Evolutionary conservation across 495 filamentous ascomycete genomes (phyloP), one percentile per base, ranked within the genome.

Genomic region (Penicillium robsamsonii): DNA sequence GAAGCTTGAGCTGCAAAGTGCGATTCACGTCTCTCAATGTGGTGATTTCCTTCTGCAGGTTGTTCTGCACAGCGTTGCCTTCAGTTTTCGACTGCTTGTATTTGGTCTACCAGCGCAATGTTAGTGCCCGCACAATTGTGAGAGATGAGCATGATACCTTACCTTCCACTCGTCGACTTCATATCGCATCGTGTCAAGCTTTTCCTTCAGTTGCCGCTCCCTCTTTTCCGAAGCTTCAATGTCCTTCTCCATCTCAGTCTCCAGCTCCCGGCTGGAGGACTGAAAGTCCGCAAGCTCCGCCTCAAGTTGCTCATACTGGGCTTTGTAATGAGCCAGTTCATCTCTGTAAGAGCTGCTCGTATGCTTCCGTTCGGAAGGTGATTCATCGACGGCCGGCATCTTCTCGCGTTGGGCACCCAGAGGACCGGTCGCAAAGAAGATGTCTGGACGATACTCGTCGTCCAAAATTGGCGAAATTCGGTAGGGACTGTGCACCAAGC

Each of bases 141-240:
- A 27, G 44, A 47, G 44, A 38, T 46, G 9, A 11, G 27, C 35
- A 20, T 3, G 5, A 25, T 30, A 24, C 10, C 84, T 66, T 78
- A 96, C 92, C 84, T 98, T 97, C 94, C 94, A 98, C 73, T 98
- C 94, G 18, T 96, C 92, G 0, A 93, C 92, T 67, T 97, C 91
- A 65, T 90, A 97, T 53, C 81, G 83, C 63, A 96, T 69, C 25
- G 74, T 79, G 65, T 97, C 94, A 2, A 89, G 86, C 74, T 94
- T 96, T 69, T 93, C 87, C 67, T 91, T 84, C 63, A 97, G 72
- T 54, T 83, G 79, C 55, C 91, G 81, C 70, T 98, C 94, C 62
- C 90, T 83, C 75, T 94, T 93, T 79, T 98, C 94, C 38, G 92
- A 91, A 20, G 90, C 89, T 70, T 98, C 95, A 46, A 97, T 83